These are phyloP conservation scores for Saccharomycopsis amapae DNA, from an alignment of 805 yeast genomes.

Conservation along the genomic window DNA sequence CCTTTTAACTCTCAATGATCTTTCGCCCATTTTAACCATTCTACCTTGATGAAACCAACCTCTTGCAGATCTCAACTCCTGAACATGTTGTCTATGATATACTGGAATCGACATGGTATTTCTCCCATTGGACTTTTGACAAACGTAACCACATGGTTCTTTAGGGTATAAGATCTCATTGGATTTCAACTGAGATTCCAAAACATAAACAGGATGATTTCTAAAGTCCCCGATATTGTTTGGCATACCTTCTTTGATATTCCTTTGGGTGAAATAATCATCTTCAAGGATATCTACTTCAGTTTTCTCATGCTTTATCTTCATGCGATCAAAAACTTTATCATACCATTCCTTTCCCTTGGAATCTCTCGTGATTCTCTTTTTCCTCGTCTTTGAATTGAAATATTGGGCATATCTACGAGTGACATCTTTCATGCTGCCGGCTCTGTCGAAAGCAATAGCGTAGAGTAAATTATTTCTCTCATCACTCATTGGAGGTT, in stretches of 20 bases:
- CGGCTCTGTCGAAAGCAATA: constrained; percentile 62
- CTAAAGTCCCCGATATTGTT: constrained; percentile 73
- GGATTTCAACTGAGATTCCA: constrained; percentile 65
- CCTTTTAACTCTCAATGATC: constrained; percentile 47
- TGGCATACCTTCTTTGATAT: constrained; percentile 81
- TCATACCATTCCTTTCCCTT: constrained; percentile 56
- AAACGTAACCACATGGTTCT: constrained; percentile 67
- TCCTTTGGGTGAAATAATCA: constrained; percentile 53
- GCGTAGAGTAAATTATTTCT: constrained; percentile 64
- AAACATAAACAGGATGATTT: constrained; percentile 78
- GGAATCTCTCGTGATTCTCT: constrained; percentile 56
- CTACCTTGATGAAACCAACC: constrained; percentile 87
- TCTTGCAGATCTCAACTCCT: constrained; percentile 58
- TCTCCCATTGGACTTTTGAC: constrained; percentile 32
- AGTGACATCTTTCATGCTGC: constrained; percentile 74
- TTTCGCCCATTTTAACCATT: constrained; percentile 59
- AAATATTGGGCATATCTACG: constrained; percentile 66
- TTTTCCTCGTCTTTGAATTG: constrained; percentile 70
- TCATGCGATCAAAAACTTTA: constrained; percentile 26
- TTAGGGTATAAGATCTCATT: constrained; percentile 68
- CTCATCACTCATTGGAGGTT: constrained; percentile 60
- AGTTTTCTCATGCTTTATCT: constrained; percentile 23
- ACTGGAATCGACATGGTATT: constrained; percentile 48
- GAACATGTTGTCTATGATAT: constrained; percentile 60
- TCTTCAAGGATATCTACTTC: constrained; percentile 49